These are phyloP conservation scores for Trichoderma virens DNA, from an alignment of 495 filamentous ascomycete species.

Conservation along the genomic window DNA sequence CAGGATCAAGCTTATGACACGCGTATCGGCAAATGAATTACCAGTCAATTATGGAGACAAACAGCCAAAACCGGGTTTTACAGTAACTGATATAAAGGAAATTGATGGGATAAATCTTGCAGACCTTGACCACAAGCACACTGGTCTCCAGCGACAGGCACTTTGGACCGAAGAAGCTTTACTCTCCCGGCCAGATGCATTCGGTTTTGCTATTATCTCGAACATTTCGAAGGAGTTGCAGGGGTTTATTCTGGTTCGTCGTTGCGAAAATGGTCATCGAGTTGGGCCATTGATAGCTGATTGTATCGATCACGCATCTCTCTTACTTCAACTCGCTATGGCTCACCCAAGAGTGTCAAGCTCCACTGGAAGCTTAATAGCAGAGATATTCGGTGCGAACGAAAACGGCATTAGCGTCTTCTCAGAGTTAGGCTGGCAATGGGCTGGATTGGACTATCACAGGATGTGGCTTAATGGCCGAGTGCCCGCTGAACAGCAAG, in stretches of 20 bases:
- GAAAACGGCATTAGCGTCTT: neutral
- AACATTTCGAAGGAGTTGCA: neutral
- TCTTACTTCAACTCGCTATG: neutral
- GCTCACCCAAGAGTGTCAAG: neutral
- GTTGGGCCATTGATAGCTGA: neutral
- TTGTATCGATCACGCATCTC: neutral
- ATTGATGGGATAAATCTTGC: neutral
- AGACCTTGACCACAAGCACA: neutral
- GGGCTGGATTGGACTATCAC: neutral
- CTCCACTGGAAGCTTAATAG: neutral
- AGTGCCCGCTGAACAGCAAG: neutral
- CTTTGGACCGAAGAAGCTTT: neutral
- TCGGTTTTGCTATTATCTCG: neutral
- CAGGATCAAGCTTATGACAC: neutral
- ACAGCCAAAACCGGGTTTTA: neutral
- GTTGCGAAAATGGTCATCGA: neutral
- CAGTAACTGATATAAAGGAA: neutral
- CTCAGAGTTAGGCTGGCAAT: neutral
- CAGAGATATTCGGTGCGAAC: neutral
- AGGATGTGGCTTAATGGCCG: neutral
- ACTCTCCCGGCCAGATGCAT: neutral
- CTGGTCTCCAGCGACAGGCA: neutral
- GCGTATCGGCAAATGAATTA: neutral
- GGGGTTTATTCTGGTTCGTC: neutral
- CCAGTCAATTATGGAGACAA: neutral